Conservation (phyloP, 176 grass and related monocot genomes). For the Cenchrus purpureus region DNA sequence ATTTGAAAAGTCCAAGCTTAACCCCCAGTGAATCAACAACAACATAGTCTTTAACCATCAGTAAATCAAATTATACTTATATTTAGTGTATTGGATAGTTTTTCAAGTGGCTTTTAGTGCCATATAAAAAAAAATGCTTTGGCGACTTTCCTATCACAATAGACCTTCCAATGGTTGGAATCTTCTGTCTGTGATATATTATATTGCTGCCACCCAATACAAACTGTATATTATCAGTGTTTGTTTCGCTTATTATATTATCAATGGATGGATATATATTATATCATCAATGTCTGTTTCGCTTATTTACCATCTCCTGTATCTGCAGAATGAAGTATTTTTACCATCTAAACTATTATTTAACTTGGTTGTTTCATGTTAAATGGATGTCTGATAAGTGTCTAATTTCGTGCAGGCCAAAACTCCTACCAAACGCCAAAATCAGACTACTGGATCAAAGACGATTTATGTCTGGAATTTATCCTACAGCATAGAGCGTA, state of each 20-base stretch:
- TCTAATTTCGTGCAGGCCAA: slow-evolving; percentile 39
- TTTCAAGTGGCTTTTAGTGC: not conserved
- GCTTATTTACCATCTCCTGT: not conserved
- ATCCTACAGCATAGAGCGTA: slow-evolving; percentile 42
- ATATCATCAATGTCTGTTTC: not conserved
- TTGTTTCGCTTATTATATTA: no score
- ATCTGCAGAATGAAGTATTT: slow-evolving; percentile 34
- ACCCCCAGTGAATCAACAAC: not conserved
- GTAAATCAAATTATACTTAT: not conserved
- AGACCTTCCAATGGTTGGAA: not conserved
- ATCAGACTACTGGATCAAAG: slow-evolving; percentile 49
- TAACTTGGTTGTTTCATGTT: not conserved
- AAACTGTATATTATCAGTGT: not conserved
- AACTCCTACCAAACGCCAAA: slow-evolving; percentile 55
- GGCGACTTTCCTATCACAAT: not conserved
- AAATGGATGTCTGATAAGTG: slow-evolving; percentile 4
- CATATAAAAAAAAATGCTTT: not conserved
- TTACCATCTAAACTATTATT: not conserved
- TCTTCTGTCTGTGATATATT: slow-evolving; percentile 5
- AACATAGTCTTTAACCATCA: no score
- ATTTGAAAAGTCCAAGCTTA: not conserved
- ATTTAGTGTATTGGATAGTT: not conserved
- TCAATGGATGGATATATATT: no score
- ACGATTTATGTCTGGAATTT: slow-evolving; percentile 76
- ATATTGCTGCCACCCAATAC: slow-evolving; percentile 1